Evolutionary conservation across 345 rosid species (phyloP), one percentile per base, ranked within the genome.

Genomic region (Litchi chinensis): DNA sequence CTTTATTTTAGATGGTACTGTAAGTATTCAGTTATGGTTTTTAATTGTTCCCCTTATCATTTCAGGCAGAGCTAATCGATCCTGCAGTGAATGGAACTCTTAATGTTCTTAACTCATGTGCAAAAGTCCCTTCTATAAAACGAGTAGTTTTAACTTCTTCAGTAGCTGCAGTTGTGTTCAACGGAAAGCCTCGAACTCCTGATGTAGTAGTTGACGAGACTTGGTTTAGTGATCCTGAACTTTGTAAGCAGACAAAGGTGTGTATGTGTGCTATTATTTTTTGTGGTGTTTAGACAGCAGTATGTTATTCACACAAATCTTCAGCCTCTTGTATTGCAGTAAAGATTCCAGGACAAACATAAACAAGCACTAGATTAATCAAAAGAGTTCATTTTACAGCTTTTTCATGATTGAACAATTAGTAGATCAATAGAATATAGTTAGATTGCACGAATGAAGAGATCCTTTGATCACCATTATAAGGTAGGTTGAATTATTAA

Each of bases 71-170:
- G 79, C 83, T 93, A 82, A 76, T 93, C 76, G 98, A 90, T 79
- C 98, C 95, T 80, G 98, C 98, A 0, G 87, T 95, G 72, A 93
- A 90, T 71, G 98, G 98, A 60, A 95, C 98, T 43, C 85, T 93
- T 48, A 95, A 95, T 84, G 97, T 95, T 74, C 89, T 93, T 59
- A 89, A 79, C 19, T 88, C 98, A 0, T 95, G 98, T 82, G 78
- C 87, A 26, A 95, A 91, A 79, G 59, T 77, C 54, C 83, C 94
- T 68, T 93, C 97, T 0, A 77, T 93, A 75, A 91, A 87, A 84
- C 88, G 98, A 43, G 91, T 95, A 69, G 89, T 95, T 77, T 69
- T 95, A 46, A 93, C 98, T 60, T 93, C 98, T 46, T 93, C 98
- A 59, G 71, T 88, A 3, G 98, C 95, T 68, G 94, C 98, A 5